A percentile compares a stretch with the other conserved stretches of the same genome.
phyloP scores from a whole-genome alignment of 2,329 filamentous ascomycete species.

The Penicillium paneum region DNA sequence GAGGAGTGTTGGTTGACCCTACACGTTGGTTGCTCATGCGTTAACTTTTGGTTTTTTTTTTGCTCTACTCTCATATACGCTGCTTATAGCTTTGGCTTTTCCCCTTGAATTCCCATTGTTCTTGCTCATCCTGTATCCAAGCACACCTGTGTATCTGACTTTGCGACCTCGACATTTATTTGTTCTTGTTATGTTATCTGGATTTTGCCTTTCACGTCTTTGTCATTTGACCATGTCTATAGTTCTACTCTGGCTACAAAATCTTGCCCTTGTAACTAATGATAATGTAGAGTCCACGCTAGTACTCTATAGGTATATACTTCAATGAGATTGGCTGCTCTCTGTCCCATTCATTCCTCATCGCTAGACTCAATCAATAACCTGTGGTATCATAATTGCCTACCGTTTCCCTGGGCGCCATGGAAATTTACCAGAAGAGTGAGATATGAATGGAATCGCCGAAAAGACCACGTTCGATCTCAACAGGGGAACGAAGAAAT shows the following conservation, averaged over 20 bases:
- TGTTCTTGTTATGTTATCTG: neutral
- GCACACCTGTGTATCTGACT: neutral
- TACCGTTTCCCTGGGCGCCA: too few relatives aligned
- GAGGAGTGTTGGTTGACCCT: neutral
- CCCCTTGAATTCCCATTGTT: neutral
- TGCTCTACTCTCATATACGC: neutral
- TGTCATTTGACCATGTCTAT: neutral
- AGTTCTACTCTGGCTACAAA: neutral
- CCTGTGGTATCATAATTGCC: neutral
- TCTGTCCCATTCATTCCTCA: neutral
- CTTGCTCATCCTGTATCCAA: constrained; percentile 1
- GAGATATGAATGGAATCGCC: neutral
- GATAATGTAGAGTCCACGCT: neutral
- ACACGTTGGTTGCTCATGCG: neutral
- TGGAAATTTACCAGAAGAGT: neutral
- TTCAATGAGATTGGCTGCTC: too few relatives aligned
- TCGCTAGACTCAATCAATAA: neutral
- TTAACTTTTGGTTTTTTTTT: neutral
- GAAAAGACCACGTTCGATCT: too few relatives aligned
- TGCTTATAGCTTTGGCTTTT: neutral
- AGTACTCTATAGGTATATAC: neutral
- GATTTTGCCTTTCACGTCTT: neutral
- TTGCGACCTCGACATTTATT: neutral
- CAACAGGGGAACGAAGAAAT: neutral
- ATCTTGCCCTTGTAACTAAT: neutral